Evolutionary conservation across 768 basidiomycete species (phyloP), one percentile per base, ranked within the genome.

Genomic region (Phlegmacium glaucopus): DNA sequence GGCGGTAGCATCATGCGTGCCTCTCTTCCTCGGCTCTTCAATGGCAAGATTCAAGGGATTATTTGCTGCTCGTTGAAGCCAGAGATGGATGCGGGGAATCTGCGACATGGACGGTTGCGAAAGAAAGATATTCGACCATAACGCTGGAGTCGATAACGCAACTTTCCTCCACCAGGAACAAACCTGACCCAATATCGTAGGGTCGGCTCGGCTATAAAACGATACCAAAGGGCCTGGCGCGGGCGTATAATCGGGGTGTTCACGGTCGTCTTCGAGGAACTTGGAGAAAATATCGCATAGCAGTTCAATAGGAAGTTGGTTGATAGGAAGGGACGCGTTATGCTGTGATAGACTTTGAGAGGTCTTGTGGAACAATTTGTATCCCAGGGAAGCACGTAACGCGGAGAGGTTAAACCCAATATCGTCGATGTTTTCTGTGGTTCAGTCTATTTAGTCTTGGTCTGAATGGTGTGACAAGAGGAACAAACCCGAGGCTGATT

Each of bases 121-220:
- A 7, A 60, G 48, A 26, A 17, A 50, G 9, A 60, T 47, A 7
- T 45, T 47, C 6, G 52, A 50, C 60, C 60, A 61, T 0, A 61
- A 39, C 10, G 35, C 34, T 9, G 48, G 50, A 26, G 47, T 49
- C 8, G 40, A 39, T 9, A 53, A 29, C 1, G 48, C 43, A 4
- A 57, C 38, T 10, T 16, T 43, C 15, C 60, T 49, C 60, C 60
- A 61, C 28, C 52, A 30, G 6, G 44, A 48, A 30, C 56, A 61
- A 2, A 61, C 53, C 6, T 55, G 58, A 2, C 54, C 58, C 4
- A 61, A 45, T 13, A 39, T 42, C n/a, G 52, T 44, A 3, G 60
- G 60, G 32, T 44, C 52, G 8, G 29, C 42, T 1, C 42, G 28
- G 9, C 47, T 43, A 11, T 32, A 9, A 2, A 22, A 3, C 4